Percentiles rank a stretch among this genome's conserved stretches.
phyloP scores from a whole-genome alignment of 1,284 basidiomycete species.

The Coriolopsis trogii region DNA sequence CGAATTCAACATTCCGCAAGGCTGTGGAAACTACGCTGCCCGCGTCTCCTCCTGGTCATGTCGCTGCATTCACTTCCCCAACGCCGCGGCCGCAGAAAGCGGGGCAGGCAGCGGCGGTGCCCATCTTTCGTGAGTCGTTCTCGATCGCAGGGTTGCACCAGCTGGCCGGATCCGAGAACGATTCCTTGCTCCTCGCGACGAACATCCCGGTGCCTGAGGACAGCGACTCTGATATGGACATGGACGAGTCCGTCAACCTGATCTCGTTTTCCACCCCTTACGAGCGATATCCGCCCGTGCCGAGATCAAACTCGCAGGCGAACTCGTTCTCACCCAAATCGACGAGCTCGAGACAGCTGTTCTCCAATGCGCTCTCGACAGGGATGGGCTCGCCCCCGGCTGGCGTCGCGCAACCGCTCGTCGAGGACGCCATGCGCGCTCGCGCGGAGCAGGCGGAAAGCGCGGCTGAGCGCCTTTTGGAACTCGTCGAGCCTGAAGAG shows the following conservation, averaged over 20 bases:
- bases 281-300: slow-evolving; percentile 47
- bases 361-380: slow-evolving; percentile 58
- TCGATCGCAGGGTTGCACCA: slow-evolving; percentile 31
- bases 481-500: slow-evolving; percentile 77
- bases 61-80: slow-evolving; percentile 39
- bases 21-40: slow-evolving; percentile 51
- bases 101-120: slow-evolving; percentile 21
- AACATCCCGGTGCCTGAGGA: slow-evolving; percentile 74
- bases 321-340: slow-evolving; percentile 55
- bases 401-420: slow-evolving; percentile 51
- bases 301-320: slow-evolving; percentile 26
- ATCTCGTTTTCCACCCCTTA: slow-evolving; percentile 75
- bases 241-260: slow-evolving; percentile 57
- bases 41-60: slow-evolving; percentile 41
- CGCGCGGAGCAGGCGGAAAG: slow-evolving; percentile 89
- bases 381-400: slow-evolving; percentile 40
- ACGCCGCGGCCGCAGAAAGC: slow-evolving; percentile 34
- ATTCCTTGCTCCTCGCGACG: slow-evolving; percentile 71
- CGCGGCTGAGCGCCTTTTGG: slow-evolving; percentile 79
- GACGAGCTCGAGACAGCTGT: slow-evolving; percentile 49
- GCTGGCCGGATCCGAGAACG: slow-evolving; percentile 45
- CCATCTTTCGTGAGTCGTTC: slow-evolving; percentile 40
- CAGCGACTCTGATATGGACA: slow-evolving; percentile 63
- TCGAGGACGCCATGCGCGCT: slow-evolving; percentile 83
- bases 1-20: slow-evolving; percentile 44